Percentiles rank a stretch among this genome's conserved stretches.
phyloP scores from a whole-genome alignment of 257 asterid species.

The Solanum bukasovii region DNA sequence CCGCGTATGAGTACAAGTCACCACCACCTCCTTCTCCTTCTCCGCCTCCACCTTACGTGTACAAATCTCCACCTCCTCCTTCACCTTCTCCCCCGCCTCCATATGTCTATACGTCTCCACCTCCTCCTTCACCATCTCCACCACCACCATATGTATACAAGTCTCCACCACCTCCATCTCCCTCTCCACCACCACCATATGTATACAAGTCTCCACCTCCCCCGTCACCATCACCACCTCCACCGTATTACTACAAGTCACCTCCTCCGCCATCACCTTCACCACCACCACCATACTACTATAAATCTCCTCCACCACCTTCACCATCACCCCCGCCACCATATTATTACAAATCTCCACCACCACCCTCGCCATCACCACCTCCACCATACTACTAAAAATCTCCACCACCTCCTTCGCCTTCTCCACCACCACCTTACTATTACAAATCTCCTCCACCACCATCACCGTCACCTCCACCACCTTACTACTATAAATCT shows the following conservation, averaged over 20 bases:
- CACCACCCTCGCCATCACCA: not conserved
- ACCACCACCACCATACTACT: not conserved
- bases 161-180: constrained; percentile 7
- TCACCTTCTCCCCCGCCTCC: not conserved
- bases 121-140: not conserved
- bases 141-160: constrained; percentile 8
- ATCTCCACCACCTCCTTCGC: not conserved
- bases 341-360: not conserved
- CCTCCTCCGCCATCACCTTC: not conserved
- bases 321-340: not conserved
- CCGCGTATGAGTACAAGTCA: not conserved
- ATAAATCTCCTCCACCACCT: not conserved
- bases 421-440: not conserved
- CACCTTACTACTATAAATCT: not conserved
- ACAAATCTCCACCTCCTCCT: not conserved
- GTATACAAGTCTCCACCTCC: not conserved
- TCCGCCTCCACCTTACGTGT: not conserved
- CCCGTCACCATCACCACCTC: not conserved
- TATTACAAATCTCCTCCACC: not conserved
- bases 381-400: not conserved
- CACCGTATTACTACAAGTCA: not conserved
- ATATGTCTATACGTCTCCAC: not conserved
- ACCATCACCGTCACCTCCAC: not conserved
- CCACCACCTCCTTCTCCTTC: not conserved
- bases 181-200: not conserved